Evolutionary conservation across 2,329 filamentous ascomycete genomes (phyloP).

Genomic region (Colletotrichum musicola): DNA sequence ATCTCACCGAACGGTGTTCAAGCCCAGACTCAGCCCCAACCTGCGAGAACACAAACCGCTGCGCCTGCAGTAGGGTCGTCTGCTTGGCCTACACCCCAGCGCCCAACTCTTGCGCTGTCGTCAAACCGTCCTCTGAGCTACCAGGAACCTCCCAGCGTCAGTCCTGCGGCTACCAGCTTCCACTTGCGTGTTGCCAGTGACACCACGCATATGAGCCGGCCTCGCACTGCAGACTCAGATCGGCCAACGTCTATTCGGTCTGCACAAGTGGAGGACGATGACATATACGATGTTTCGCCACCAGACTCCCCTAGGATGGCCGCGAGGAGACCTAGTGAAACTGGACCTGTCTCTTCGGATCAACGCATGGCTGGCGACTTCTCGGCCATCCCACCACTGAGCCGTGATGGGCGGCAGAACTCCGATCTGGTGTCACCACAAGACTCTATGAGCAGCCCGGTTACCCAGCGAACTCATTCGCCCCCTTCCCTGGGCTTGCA

Average conservation of each 20-base stretch:
- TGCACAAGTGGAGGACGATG: constrained; percentile 46
- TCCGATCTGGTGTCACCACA: constrained; percentile 4
- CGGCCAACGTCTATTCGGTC: constrained; percentile 29
- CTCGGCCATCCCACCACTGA: constrained; percentile 11
- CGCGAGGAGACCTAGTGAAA: constrained; percentile 29
- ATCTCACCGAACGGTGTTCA: constrained; percentile 51
- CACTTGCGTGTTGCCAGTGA: constrained; percentile 38
- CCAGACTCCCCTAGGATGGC: constrained; percentile 54
- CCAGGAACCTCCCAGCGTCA: constrained; percentile 24
- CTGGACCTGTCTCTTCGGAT: background rate
- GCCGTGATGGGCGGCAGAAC: background rate
- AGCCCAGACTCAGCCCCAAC: constrained; percentile 44
- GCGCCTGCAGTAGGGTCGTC: constrained; percentile 35
- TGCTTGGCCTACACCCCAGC: constrained; percentile 33
- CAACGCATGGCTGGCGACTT: constrained; percentile 16
- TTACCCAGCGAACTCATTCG: constrained; percentile 1
- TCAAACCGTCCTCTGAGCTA: constrained; percentile 36
- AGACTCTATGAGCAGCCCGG: background rate
- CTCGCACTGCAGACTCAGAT: constrained; percentile 31
- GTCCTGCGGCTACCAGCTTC: constrained; percentile 6
- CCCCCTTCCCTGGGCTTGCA: constrained; percentile 45
- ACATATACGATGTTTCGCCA: constrained; percentile 63
- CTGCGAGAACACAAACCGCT: constrained; percentile 41
- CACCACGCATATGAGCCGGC: constrained; percentile 26
- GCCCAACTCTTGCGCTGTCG: constrained; percentile 20